Percentiles rank a stretch among this genome's conserved stretches.
Evolutionary conservation across 495 filamentous ascomycete species (phyloP).

Genomic region (Penicillium herquei): DNA sequence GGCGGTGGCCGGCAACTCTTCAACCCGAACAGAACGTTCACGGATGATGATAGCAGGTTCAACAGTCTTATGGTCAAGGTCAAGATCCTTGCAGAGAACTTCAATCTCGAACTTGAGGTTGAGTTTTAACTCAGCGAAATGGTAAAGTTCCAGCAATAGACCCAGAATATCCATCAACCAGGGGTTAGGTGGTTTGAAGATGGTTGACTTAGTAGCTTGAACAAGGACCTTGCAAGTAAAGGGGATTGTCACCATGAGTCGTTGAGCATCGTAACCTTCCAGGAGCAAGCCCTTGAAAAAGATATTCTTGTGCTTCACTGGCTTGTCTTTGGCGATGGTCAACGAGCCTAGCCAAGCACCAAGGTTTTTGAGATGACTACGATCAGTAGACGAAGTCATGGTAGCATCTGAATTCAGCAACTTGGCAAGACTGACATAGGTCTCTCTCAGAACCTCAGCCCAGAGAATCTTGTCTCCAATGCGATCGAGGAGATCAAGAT

Average conservation of each 20-base stretch:
- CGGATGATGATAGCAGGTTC: conserved; percentile 80
- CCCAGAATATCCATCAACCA: conserved; percentile 95
- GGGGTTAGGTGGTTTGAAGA: conserved; percentile 93
- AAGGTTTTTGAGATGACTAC: conserved; percentile 86
- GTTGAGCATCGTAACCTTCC: conserved; percentile 86
- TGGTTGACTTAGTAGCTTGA: conserved; percentile 77
- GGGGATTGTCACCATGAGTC: conserved; percentile 86
- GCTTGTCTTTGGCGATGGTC: conserved; percentile 91
- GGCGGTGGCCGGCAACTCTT: conserved; percentile 55
- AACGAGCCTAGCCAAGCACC: conserved; percentile 90
- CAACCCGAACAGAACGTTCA: conserved; percentile 58
- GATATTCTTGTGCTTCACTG: conserved; percentile 94
- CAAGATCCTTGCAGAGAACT: conserved; percentile 89
- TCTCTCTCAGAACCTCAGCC: conserved; percentile 89
- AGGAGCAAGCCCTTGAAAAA: conserved; percentile 93
- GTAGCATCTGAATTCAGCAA: conserved; percentile 88
- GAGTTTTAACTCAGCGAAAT: conserved; percentile 86
- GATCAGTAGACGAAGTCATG: conserved; percentile 72
- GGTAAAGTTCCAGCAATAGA: conserved; percentile 85
- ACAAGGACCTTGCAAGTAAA: conserved; percentile 94
- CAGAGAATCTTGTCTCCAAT: conserved; percentile 77
- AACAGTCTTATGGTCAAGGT: conserved; percentile 79
- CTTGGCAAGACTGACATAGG: conserved; percentile 78
- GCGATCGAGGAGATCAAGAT: conserved; percentile 81
- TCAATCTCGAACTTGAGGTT: conserved; percentile 99